These are phyloP conservation scores for Mentha longifolia DNA, from an alignment of 257 asterid species.

Conservation along the genomic window DNA sequence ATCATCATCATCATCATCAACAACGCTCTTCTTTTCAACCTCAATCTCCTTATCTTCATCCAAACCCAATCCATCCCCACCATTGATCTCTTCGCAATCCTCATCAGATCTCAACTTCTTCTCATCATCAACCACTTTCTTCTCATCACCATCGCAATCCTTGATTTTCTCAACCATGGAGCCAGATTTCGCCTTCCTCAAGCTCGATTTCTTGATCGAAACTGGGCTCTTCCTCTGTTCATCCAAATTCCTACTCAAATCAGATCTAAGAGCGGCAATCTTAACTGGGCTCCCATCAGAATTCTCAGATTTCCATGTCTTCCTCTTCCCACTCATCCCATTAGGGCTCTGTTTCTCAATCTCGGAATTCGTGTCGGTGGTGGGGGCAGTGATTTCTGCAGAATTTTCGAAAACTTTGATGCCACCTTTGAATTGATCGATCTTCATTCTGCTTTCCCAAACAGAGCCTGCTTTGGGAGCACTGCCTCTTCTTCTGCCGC, in stretches of 20 bases:
- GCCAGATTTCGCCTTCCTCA: slow-evolving; percentile 44
- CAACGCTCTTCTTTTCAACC: slow-evolving; percentile 45
- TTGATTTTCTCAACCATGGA: slow-evolving; percentile 29
- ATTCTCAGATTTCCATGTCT: slow-evolving; percentile 72
- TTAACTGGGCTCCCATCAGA: slow-evolving; percentile 57
- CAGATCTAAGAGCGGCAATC: slow-evolving; percentile 65
- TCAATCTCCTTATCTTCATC: slow-evolving; percentile 42
- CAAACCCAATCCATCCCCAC: slow-evolving; percentile 21
- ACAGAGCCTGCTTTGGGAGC: slow-evolving; percentile 79
- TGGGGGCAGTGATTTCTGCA: slow-evolving; percentile 7
- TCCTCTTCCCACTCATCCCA: slow-evolving; percentile 57
- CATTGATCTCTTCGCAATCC: slow-evolving; percentile 60
- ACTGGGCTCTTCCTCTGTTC: slow-evolving; percentile 51
- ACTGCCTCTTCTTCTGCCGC: slow-evolving; percentile 49
- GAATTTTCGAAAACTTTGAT: slow-evolving; percentile 56
- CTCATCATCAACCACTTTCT: slow-evolving; percentile 33
- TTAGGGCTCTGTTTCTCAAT: slow-evolving; percentile 53
- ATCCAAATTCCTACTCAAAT: slow-evolving; percentile 48
- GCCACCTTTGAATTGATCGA: slow-evolving; percentile 73
- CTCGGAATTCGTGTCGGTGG: slow-evolving; percentile 21
- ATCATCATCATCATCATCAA: slow-evolving; percentile 51
- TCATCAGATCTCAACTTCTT: slow-evolving; percentile 54
- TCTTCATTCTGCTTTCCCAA: slow-evolving; percentile 90
- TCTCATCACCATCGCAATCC: neutral
- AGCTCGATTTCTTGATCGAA: slow-evolving; percentile 43